Evolutionary conservation across 164 flowering plant species (phyloP).

Genomic region (Chimonanthus praecox): DNA sequence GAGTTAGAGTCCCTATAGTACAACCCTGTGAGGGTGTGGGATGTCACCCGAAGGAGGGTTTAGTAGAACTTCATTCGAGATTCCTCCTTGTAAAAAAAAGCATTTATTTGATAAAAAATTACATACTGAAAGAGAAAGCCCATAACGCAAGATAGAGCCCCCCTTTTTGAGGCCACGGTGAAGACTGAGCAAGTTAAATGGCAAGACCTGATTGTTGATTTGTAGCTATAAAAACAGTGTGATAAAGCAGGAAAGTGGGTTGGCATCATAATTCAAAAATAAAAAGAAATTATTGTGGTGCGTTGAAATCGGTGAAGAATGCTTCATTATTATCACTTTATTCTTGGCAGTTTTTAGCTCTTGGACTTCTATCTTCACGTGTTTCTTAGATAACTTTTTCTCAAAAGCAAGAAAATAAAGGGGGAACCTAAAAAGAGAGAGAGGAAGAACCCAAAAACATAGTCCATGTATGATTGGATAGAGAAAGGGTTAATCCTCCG

Average conservation of each 20-base stretch:
- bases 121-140: no score
- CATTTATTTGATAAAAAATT: no score
- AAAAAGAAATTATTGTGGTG: neutral
- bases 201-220: neutral
- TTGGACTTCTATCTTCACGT: neutral
- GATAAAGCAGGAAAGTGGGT: neutral
- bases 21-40: no score
- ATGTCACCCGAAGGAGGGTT: no score
- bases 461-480: neutral
- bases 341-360: no score
- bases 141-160: no score
- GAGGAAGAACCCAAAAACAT: neutral
- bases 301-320: neutral
- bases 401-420: neutral
- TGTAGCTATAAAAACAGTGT: no score
- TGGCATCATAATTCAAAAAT: no score
- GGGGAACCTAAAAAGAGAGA: neutral
- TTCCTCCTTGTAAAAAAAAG: no score
- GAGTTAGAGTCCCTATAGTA: no score
- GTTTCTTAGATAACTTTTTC: neutral
- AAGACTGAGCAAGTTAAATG: neutral
- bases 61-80: no score
- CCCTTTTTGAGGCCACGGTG: neutral
- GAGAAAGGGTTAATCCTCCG: no score
- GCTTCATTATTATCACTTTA: neutral